Conservation (phyloP, 768 basidiomycete genomes). For the Termitomyces sp. region DNA sequence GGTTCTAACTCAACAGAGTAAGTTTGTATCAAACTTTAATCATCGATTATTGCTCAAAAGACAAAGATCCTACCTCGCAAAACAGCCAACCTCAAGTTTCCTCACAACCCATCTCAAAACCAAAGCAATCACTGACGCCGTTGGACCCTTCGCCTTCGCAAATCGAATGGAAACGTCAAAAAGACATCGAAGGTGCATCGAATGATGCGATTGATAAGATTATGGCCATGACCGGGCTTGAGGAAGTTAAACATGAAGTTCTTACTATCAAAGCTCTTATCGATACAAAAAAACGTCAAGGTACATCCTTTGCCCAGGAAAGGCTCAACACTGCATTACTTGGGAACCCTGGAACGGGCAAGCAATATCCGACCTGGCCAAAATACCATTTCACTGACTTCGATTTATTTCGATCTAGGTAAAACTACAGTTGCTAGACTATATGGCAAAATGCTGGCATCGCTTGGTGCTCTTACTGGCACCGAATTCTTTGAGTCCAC, state of each 20-base stretch:
- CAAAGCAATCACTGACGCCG: background rate
- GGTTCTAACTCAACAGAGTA: background rate
- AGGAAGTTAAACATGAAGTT: background rate
- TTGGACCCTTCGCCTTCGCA: background rate
- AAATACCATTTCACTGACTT: background rate
- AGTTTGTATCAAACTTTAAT: background rate
- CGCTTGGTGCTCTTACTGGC: slow-evolving; percentile 20
- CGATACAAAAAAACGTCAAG: background rate
- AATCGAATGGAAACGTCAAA: background rate
- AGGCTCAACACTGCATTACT: background rate
- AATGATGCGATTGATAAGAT: background rate
- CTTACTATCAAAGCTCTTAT: background rate
- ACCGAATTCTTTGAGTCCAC: background rate
- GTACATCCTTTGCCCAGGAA: background rate
- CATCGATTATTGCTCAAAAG: background rate
- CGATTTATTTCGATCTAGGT: background rate
- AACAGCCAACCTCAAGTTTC: background rate
- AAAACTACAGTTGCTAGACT: background rate
- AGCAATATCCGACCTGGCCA: background rate
- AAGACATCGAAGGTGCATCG: background rate
- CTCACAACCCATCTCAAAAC: background rate
- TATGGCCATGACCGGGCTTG: background rate
- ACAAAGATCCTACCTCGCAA: background rate
- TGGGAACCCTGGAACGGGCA: background rate
- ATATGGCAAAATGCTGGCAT: slow-evolving; percentile 58